Base-by-base conservation (phyloP, 108 stramenopile species). In the Stephanodiscus minutulus region DNA sequence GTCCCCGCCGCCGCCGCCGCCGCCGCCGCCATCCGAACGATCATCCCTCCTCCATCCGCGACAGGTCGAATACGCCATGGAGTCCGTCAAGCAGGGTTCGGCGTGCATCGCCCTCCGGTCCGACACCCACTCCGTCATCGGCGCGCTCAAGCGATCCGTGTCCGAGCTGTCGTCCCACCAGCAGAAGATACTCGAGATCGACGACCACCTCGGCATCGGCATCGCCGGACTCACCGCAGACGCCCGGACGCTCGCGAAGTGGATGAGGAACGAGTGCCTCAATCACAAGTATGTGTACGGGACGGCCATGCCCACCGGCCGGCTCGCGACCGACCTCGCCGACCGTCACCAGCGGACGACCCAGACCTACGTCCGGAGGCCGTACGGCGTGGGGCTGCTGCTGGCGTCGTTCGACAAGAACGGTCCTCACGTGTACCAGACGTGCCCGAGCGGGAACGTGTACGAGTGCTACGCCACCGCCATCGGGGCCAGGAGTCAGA, bases 261-360 rank as follows among this genome's bases (percentile, higher is more conserved):
- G 92, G 83, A 96, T 98, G 95, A 76, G 97, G 18, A 96, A 90
- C 41, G 99, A 98, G 73, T 97, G 96, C 70, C 85, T 99, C 72
- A 97, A 98, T 74, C 94, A 96, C 86, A 97, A 96, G 74, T 99
- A 98, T 76, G 94, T 98, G 49, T 99, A 96, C 76, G 98, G 97
- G 18, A 85, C 91, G 28, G 82, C 90, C 60, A 86, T 98, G 33
- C 94, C 96, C 47, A 91, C 93, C 12, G 90, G 93, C 33, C 82
- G 93, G 5, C 85, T 99, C 61, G 96, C 97, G 66, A 78, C 83
- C 8, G 98, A 98, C 65, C 61, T 99, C 27, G 98, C 99, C 33
- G 99, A 99, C 83, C 96, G 95, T 82, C 97, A 98, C 70, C 99
- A 99, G 78, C 85, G 96, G 29, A 97, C 96, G 57, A 99, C 99